These are phyloP conservation scores for Climacium dendroides DNA, from an alignment of 225 moss, liverwort and hornwort genomes.

Conservation along the genomic window DNA sequence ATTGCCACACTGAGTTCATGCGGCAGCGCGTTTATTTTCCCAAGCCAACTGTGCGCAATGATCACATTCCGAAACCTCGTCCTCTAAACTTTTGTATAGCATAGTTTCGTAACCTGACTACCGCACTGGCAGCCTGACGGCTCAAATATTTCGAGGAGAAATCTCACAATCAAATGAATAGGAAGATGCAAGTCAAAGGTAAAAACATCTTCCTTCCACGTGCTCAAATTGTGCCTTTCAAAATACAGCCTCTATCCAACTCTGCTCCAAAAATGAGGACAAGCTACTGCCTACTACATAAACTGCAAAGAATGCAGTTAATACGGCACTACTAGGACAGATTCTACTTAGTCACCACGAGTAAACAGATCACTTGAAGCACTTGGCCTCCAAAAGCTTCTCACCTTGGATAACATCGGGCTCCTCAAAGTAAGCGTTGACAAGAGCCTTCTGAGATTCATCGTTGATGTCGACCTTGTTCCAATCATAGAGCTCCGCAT, in stretches of 20 bases:
- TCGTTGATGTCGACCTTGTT: slow-evolving; percentile 58
- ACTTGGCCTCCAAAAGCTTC: slow-evolving; percentile 78
- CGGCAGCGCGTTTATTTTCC: not conserved
- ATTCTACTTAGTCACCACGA: not conserved
- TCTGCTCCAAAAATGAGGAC: slow-evolving; percentile 49
- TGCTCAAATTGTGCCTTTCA: slow-evolving; percentile 10
- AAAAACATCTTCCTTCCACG: not conserved
- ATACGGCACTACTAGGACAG: not conserved
- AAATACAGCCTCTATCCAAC: slow-evolving; percentile 25
- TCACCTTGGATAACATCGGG: slow-evolving; percentile 76
- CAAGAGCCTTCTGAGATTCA: slow-evolving; percentile 48
- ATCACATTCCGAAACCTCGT: not conserved
- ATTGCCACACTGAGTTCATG: not conserved
- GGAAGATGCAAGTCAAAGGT: not conserved
- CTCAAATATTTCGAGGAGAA: not conserved
- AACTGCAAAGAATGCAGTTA: not conserved
- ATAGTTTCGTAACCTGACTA: not conserved
- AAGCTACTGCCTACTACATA: slow-evolving; percentile 7
- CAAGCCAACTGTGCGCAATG: not conserved
- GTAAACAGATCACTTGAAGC: slow-evolving; percentile 57
- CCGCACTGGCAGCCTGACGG: not conserved
- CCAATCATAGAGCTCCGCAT: slow-evolving; percentile 83
- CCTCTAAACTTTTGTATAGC: not conserved
- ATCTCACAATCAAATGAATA: slow-evolving; percentile 5
- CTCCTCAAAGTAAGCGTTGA: slow-evolving; percentile 91